Evolutionary conservation across 345 rosid species (phyloP).

Genomic region (Acer campestre): DNA sequence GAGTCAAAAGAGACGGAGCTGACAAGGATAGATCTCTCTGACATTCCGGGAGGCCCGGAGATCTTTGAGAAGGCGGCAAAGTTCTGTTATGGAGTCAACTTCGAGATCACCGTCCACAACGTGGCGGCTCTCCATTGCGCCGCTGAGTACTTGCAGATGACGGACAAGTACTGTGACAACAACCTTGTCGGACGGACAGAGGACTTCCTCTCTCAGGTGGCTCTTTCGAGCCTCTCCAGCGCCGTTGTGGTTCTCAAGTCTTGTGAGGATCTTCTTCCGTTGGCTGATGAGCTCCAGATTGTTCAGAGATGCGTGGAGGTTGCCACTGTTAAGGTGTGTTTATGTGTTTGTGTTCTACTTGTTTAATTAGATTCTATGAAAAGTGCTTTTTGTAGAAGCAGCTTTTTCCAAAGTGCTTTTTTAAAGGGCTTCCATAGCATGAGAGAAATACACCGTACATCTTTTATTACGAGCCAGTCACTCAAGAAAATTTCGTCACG

Average conservation of each 20-base stretch:
- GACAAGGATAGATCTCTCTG: constrained; percentile 61
- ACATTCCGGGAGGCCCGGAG: constrained; percentile 92
- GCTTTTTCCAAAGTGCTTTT: too few relatives aligned
- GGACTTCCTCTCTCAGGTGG: constrained; percentile 83
- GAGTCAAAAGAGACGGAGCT: constrained; percentile 68
- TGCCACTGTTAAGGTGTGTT: constrained; percentile 55
- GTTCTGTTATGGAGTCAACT: constrained; percentile 94
- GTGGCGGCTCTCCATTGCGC: constrained; percentile 92
- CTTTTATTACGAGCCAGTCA: too few relatives aligned
- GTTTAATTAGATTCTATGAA: background rate
- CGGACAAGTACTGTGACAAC: constrained; percentile 62
- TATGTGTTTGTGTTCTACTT: background rate
- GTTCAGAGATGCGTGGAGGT: constrained; percentile 76
- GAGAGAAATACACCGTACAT: too few relatives aligned
- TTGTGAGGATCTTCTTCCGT: constrained; percentile 74
- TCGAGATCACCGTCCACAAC: constrained; percentile 92
- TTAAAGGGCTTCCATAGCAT: background rate
- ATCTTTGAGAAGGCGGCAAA: constrained; percentile 91
- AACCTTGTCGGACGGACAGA: constrained; percentile 87
- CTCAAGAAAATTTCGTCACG: too few relatives aligned
- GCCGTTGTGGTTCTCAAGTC: constrained; percentile 87
- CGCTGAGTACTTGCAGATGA: constrained; percentile 88
- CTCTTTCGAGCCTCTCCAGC: constrained; percentile 80
- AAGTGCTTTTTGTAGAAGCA: background rate
- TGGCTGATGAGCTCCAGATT: constrained; percentile 67